These are phyloP conservation scores for Colletotrichum brevisporum DNA, from an alignment of 2,329 filamentous ascomycete species.

Conservation along the genomic window DNA sequence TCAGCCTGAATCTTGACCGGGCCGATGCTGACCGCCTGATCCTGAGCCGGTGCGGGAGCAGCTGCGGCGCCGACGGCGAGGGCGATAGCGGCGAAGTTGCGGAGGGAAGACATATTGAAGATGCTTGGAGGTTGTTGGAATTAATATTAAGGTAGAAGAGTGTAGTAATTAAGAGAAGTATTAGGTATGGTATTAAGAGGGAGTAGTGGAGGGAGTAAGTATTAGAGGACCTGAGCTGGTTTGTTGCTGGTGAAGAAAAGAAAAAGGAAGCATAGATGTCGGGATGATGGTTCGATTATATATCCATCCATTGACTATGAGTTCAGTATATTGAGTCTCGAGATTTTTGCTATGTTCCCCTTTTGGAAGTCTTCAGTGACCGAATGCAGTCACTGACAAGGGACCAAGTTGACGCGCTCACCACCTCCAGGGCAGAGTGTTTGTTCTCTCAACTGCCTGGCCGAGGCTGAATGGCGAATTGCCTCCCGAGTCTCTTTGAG, in stretches of 20 bases:
- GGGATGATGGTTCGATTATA: neutral
- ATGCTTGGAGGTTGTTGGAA: neutral
- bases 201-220: neutral
- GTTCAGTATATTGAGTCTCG: neutral
- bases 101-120: slow-evolving; percentile 29
- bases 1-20: neutral
- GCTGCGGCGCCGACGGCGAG: slow-evolving; percentile 24
- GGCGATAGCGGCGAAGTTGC: slow-evolving; percentile 4
- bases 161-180: neutral
- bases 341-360: neutral
- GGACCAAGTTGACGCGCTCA: neutral
- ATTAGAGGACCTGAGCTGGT: slow-evolving; percentile 21
- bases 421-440: neutral
- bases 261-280: neutral
- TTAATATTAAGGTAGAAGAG: neutral
- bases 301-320: neutral
- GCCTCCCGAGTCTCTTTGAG: neutral
- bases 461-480: slow-evolving; percentile 8
- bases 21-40: neutral
- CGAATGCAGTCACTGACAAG: slow-evolving; percentile 22
- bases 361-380: neutral
- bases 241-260: slow-evolving; percentile 12
- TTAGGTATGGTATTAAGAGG: slow-evolving; percentile 4
- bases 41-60: slow-evolving; percentile 7
- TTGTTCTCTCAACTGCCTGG: neutral